Conservation (phyloP, 176 grass and related monocot species). For the Echinochloa phyllopogon region DNA sequence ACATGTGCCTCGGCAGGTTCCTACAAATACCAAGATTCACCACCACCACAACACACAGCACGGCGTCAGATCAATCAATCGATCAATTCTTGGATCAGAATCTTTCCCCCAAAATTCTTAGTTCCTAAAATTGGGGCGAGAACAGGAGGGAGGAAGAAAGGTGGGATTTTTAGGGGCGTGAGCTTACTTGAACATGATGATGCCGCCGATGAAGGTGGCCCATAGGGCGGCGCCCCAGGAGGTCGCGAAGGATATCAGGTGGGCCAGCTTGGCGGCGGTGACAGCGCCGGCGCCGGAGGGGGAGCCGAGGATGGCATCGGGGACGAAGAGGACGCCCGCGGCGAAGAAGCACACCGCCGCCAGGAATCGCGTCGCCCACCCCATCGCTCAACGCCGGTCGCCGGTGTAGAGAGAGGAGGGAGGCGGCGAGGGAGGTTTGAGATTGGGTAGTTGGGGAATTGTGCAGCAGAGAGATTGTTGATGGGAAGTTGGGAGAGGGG, state of each 20-base stretch:
- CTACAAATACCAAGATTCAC: constrained; percentile 41
- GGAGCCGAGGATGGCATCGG: constrained; percentile 60
- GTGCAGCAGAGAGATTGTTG: neutral
- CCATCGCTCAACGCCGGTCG: constrained; percentile 55
- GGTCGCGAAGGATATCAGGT: constrained; percentile 92
- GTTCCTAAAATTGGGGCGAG: constrained; percentile 7
- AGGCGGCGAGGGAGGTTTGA: neutral
- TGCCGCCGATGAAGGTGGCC: constrained; percentile 98
- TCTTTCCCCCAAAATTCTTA: neutral
- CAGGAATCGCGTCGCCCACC: constrained; percentile 80
- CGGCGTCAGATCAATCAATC: neutral
- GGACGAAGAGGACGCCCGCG: constrained; percentile 79
- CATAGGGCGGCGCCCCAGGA: constrained; percentile 88
- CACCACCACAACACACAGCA: neutral
- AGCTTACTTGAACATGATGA: constrained; percentile 97
- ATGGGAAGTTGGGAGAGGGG: neutral
- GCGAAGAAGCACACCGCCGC: constrained; percentile 86
- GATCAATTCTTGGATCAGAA: neutral
- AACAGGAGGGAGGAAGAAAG: neutral
- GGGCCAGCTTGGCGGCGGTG: constrained; percentile 75
- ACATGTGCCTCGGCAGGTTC: constrained; percentile 94
- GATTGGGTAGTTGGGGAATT: neutral
- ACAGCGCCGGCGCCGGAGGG: constrained; percentile 48
- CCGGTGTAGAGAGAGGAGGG: neutral
- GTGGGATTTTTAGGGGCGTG: neutral